These are phyloP conservation scores for Ceratobasidium sp. DNA, from an alignment of 1,284 basidiomycete genomes.

Conservation along the genomic window DNA sequence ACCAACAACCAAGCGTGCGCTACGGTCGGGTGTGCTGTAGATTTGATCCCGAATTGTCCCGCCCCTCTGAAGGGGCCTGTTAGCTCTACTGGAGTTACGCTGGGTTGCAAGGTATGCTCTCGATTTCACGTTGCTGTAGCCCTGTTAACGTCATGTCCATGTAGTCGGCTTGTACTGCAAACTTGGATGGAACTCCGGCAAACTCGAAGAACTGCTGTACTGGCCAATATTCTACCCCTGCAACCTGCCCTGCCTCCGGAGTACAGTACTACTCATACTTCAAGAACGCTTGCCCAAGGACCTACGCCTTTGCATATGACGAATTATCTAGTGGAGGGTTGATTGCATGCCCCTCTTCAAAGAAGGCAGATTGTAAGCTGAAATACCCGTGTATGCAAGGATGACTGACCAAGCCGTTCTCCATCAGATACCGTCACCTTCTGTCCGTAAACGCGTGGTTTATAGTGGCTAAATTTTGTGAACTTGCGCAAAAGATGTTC, in stretches of 20 bases:
- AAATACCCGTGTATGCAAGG: not conserved
- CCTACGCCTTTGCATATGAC: conserved; percentile 53
- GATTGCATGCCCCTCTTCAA: conserved; percentile 31
- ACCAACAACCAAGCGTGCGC: conserved; percentile 49
- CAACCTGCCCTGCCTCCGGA: conserved; percentile 49
- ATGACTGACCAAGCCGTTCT: not conserved
- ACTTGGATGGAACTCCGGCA: conserved; percentile 39
- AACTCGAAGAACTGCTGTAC: conserved; percentile 55
- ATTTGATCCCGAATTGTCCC: conserved; percentile 47
- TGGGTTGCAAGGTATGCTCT: conserved; percentile 46
- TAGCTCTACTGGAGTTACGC: conserved; percentile 41
- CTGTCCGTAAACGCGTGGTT: conserved; percentile 49
- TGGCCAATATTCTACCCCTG: conserved; percentile 52
- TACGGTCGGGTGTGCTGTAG: conserved; percentile 47
- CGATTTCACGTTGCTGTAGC: not conserved
- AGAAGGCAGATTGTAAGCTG: conserved; percentile 47
- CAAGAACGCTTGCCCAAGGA: conserved; percentile 50
- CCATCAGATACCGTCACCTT: conserved; percentile 51
- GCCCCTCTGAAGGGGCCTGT: conserved; percentile 38
- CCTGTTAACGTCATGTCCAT: conserved; percentile 18
- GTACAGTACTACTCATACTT: conserved; percentile 52
- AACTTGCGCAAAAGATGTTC: not conserved
- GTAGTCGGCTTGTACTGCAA: conserved; percentile 27
- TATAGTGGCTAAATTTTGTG: too few species aligned
- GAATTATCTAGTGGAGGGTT: conserved; percentile 51